Base-by-base conservation (phyloP, 805 yeast species). In the Priceomyces melissophilus region DNA sequence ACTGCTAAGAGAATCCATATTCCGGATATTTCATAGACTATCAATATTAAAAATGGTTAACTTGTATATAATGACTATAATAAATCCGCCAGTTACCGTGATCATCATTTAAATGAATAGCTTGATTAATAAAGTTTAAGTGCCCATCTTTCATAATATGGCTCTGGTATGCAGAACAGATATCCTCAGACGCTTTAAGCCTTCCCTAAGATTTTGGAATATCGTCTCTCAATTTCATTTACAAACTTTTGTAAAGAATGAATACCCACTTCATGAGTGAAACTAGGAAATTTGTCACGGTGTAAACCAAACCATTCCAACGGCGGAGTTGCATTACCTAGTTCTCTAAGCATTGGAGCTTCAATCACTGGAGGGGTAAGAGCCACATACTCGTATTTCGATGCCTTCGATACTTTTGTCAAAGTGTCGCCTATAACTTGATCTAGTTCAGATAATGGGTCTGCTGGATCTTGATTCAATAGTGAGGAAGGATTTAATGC, bases 321-420 rank as follows among this genome's bases (percentile, higher is more conserved):
- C 2, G 99, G 99, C 1, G 99, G 99, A 0, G 99, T 93, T 1
- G 97, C 98, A 63, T 84, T 90, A 17, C 99, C 98, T 53, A 93
- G 71, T 54, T 93, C 98, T 54, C 81, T 81, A 54, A 93, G 69
- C 50, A 84, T 91, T 2, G 98, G 98, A 13, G 93, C 86, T 46
- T 86, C 95, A 29, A 93, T 88, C 5, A 78, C 69, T 0, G 97
- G 96, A 9, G 84, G 85, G 29, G 75, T 79, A 9, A 86, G 54
- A 0, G 98, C 78, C 26, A 71, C 52, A 51, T 88, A 88, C 0
- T 58, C 58, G 52, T 74, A 87, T 46, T 63, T 66, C 4, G 72
- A 64, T 10, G 53, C 57, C 11, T 49, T 54, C 1, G 70, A 56
- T 4, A 68, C 73, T 38, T 67, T 63, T 26, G 60, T 60, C 25